Base-by-base conservation (phyloP, 2,329 filamentous ascomycete genomes). In the Calonectria honghensis region DNA sequence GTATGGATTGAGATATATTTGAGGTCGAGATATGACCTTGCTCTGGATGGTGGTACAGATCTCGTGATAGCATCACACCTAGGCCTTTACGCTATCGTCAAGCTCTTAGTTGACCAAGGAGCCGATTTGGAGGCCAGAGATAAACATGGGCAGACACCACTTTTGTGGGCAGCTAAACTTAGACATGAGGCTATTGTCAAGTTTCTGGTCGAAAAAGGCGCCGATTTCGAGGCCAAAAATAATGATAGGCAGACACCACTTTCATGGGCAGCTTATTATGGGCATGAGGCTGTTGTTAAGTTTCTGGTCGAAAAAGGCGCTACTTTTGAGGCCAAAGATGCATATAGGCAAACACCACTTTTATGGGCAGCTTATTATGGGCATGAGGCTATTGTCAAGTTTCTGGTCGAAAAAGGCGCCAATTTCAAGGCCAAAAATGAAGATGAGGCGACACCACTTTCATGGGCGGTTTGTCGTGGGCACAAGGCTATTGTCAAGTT, bases 181-280 rank as follows among this genome's bases (percentile, higher is more conserved):
- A 72, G 74, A 14, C 37, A 74, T 16, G 57, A 45, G 18, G 65
- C 48, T 24, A 51, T 76, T 45, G 65, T 65, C 5, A 57, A 61
- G 29, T 51, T 75, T n/a, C 65, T 77, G 37, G 20, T 41, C 9
- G 57, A 41, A 11, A 39, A 24, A 32, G 24, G 24, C 24, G 24
- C 24, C 24, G 24, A 24, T 24, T 24, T 24, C 24, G 24, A 24
- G 24, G 2, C 24, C 24, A 24, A 24, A 24, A 2, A 24, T 24
- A 24, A 24, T 2, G 24, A 24, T 24, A 24, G 24, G 24, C 24
- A 24, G 24, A 24, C 24, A 24, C 24, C 24, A 24, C 24, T 24
- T 24, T 2, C 24, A 24, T 24, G 24, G 24, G 24, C 24, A 24
- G 24, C 24, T 24, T 24, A 24, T 24, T 24, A 48, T 3, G 74